A percentile compares a stretch with the other conserved stretches of the same genome.
phyloP scores from a whole-genome alignment of 2,329 filamentous ascomycete genomes.

The Teratosphaeria gauchensis region DNA sequence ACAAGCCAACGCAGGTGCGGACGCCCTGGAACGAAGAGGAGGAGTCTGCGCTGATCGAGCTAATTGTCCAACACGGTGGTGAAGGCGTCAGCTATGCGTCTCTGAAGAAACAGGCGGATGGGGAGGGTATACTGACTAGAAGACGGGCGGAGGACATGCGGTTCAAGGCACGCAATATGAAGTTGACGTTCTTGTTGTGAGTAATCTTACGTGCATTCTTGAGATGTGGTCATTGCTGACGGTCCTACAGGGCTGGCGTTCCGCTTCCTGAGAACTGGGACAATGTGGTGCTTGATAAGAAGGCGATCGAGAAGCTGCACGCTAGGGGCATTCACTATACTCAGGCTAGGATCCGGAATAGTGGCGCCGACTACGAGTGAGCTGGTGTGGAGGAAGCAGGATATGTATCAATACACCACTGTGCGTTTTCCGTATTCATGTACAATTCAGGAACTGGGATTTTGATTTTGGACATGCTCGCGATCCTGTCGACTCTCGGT shows the following conservation, averaged over 20 bases:
- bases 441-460: too few relatives aligned
- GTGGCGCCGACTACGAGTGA: slow-evolving; percentile 5
- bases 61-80: slow-evolving; percentile 39
- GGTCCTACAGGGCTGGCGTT: slow-evolving; percentile 17
- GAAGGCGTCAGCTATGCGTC: slow-evolving; percentile 33
- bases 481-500: too few relatives aligned
- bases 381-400: not conserved
- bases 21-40: slow-evolving; percentile 28
- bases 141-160: slow-evolving; percentile 41
- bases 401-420: not conserved
- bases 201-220: slow-evolving; percentile 11
- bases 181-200: slow-evolving; percentile 36
- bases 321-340: slow-evolving; percentile 18
- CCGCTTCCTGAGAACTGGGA: slow-evolving; percentile 37
- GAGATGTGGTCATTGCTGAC: slow-evolving; percentile 5
- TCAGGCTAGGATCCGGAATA: slow-evolving; percentile 11
- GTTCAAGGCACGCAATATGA: slow-evolving; percentile 44
- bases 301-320: slow-evolving; percentile 27
- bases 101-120: slow-evolving; percentile 31
- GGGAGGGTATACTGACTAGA: slow-evolving; percentile 21
- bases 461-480: too few relatives aligned
- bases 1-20: slow-evolving; percentile 14
- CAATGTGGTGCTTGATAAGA: slow-evolving; percentile 32
- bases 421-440: not conserved
- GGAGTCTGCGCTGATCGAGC: slow-evolving; percentile 35